Base-by-base conservation (phyloP, 345 rosid genomes). In the Lumnitzera littorea region DNA sequence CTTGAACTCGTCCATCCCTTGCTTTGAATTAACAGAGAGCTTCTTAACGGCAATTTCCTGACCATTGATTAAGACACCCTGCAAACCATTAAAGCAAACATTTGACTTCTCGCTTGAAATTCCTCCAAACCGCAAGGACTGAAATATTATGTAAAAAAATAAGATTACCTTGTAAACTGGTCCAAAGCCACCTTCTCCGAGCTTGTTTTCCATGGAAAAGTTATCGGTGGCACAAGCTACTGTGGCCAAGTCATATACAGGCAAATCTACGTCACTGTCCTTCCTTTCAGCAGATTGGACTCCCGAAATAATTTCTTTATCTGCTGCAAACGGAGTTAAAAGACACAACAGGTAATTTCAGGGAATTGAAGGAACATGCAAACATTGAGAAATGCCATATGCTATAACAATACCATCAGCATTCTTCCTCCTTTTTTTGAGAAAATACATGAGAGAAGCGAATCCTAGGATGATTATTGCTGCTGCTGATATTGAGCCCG, bases 1-100 rank as follows among this genome's bases (percentile, higher is more conserved):
- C 62, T 66, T 57, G 57, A 57, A 62, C 50, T 65, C 69, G 3
- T 46, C 48, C 48, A 43, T 24, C 58, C 73, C 65, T 53, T 46
- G 65, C 50, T 61, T 51, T 48, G 71, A 55, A 51, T 56, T 24
- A 15, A 16, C 31, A 25, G 63, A 61, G 43, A 73, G 46, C 73
- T 52, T 15, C 70, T 63, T 68, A 60, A 48, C 55, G 24, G 67
- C 31, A 31, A 41, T 53, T 64, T 70, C 20, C 58, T 63, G 15
- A 12, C 67, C 72, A 50, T 62, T 36, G 25, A 1, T 24, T n/a
- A 68, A 24, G 15, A 13, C 52, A 50, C 66, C 72, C 72, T 61
- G 55, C 29, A 41, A 43, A 23, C 17, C 24, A 27, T 46, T 60
- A 46, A 4, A 9, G 43, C 43, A 36, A 36, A 36, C 11, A 36